phyloP scores from a whole-genome alignment of 345 rosid species.

The Linum trigynum region DNA sequence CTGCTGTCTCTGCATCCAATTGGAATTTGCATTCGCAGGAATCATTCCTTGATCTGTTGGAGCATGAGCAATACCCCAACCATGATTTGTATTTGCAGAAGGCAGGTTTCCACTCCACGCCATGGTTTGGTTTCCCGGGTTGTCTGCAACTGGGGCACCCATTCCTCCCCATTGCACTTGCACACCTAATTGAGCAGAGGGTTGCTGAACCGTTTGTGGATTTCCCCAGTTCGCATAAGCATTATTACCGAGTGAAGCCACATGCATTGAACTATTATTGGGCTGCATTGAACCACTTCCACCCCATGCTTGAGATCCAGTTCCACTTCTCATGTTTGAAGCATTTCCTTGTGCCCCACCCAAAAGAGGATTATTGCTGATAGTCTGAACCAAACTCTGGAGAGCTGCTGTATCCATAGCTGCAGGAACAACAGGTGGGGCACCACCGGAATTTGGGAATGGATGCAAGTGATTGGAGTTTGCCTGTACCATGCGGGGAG shows the following conservation, averaged over 20 bases:
- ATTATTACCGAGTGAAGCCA: background rate
- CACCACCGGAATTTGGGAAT: slow-evolving; percentile 12
- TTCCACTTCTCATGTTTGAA: slow-evolving; percentile 26
- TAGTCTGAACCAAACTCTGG: slow-evolving; percentile 41
- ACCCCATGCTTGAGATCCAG: slow-evolving; percentile 47
- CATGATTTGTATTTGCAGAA: slow-evolving; percentile 29
- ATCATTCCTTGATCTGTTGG: slow-evolving; percentile 15
- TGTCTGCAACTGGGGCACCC: slow-evolving; percentile 30
- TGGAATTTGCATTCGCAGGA: slow-evolving; percentile 35
- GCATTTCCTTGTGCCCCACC: slow-evolving; percentile 28
- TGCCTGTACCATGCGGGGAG: slow-evolving; percentile 25
- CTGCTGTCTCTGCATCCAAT: slow-evolving; percentile 46
- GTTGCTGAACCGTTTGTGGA: no score
- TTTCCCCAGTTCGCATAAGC: no score
- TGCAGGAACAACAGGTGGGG: slow-evolving; percentile 15
- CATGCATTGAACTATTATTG: slow-evolving; percentile 14
- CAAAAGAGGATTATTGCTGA: slow-evolving; percentile 23
- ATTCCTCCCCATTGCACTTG: slow-evolving; percentile 24
- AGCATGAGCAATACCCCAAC: slow-evolving; percentile 39
- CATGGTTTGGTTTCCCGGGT: slow-evolving; percentile 42
- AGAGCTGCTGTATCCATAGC: slow-evolving; percentile 34
- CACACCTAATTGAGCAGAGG: no score
- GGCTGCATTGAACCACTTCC: no score
- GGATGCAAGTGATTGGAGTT: slow-evolving; percentile 22
- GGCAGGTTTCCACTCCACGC: slow-evolving; percentile 59